phyloP scores from a whole-genome alignment of 805 yeast species.

The Komagataella pastoris region DNA sequence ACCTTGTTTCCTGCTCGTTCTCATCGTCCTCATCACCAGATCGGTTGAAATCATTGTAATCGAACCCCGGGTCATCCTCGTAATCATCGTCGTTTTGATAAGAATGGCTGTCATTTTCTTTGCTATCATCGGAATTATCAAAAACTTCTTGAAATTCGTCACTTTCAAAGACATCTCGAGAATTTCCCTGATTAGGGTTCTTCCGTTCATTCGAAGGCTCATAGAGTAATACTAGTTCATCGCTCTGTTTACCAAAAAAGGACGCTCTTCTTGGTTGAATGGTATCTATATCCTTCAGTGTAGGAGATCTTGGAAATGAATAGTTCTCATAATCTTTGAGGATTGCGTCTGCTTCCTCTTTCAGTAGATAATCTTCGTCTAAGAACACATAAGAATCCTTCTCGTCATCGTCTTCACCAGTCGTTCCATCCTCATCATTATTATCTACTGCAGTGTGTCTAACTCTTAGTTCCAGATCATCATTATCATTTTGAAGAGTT shows the following conservation, averaged over 20 bases:
- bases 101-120: conserved; percentile 2
- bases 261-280: background rate
- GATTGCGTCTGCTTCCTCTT: conserved; percentile 28
- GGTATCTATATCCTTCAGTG: conserved; percentile 1
- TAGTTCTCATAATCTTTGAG: conserved; percentile 22
- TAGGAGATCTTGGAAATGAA: conserved; percentile 12
- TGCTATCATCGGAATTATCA: background rate
- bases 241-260: background rate
- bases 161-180: conserved; percentile 13
- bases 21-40: conserved; percentile 16
- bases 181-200: conserved; percentile 5
- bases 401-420: conserved; percentile 12
- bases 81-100: conserved; percentile 6
- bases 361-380: conserved; percentile 21
- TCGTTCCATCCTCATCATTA: conserved; percentile 18
- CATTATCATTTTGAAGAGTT: conserved; percentile 22
- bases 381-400: background rate
- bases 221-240: conserved; percentile 11
- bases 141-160: conserved; percentile 4
- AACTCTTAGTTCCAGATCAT: conserved; percentile 18
- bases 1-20: conserved; percentile 15
- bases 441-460: conserved; percentile 14
- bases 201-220: conserved; percentile 4
- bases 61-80: background rate
- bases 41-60: conserved; percentile 6